phyloP scores from a whole-genome alignment of 306 rosid species.

The Quercus berberidifolia region DNA sequence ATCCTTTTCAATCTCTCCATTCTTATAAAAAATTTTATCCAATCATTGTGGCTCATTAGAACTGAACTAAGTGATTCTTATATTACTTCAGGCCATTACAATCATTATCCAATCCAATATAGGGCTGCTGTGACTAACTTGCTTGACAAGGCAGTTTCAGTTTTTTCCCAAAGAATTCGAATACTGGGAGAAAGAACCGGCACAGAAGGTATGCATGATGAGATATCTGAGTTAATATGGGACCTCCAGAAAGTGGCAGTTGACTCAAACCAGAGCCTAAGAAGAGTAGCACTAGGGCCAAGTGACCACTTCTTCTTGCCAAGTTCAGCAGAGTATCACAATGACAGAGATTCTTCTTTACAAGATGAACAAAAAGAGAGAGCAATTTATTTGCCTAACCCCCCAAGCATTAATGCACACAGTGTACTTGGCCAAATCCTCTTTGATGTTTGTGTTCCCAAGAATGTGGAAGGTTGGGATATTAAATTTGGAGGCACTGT shows the following conservation, averaged over 20 bases:
- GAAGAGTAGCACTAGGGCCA: constrained; percentile 64
- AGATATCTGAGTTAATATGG: constrained; percentile 58
- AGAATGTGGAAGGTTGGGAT: constrained; percentile 74
- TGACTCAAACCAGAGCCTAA: constrained; percentile 58
- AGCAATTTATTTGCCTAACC: constrained; percentile 36
- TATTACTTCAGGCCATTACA: constrained; percentile 50
- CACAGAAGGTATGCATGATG: constrained; percentile 46
- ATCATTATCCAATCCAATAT: constrained; percentile 53
- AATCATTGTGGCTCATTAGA: neutral
- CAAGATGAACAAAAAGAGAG: constrained; percentile 54
- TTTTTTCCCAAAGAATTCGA: constrained; percentile 43
- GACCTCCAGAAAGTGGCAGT: constrained; percentile 69
- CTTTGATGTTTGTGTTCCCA: constrained; percentile 70
- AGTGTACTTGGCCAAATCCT: constrained; percentile 64
- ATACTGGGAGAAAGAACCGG: constrained; percentile 38
- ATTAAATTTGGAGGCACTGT: constrained; percentile 53
- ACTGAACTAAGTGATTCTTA: neutral
- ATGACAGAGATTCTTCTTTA: constrained; percentile 21
- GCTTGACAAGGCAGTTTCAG: constrained; percentile 51
- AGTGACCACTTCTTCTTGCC: constrained; percentile 70
- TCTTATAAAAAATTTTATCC: neutral
- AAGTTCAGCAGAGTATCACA: constrained; percentile 45
- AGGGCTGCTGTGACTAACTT: constrained; percentile 53
- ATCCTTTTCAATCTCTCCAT: neutral
- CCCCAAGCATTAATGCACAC: constrained; percentile 58